phyloP scores from a whole-genome alignment of 371 early-diverging fungal species.

The Lichtheimia ornata region DNA sequence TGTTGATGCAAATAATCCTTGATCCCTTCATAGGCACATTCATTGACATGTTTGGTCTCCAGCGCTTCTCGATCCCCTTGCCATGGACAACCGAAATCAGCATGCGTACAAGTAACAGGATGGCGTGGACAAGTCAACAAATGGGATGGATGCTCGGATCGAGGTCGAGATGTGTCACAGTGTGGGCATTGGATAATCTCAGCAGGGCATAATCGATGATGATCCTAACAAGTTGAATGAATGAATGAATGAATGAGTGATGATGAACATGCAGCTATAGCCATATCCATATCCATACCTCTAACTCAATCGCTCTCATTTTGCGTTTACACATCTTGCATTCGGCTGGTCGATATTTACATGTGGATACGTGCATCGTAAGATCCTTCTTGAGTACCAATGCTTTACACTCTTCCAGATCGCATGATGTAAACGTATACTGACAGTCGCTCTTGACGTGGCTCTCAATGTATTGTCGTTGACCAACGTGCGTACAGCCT shows the following conservation, averaged over 20 bases:
- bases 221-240: slow-evolving; percentile 31
- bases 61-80: slow-evolving; percentile 47
- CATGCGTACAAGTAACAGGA: slow-evolving; percentile 48
- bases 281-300: slow-evolving; percentile 29
- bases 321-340: slow-evolving; percentile 65
- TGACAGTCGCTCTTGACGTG: slow-evolving; percentile 65
- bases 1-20: slow-evolving; percentile 55
- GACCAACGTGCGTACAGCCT: slow-evolving; percentile 63
- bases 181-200: slow-evolving; percentile 61
- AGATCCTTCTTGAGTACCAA: slow-evolving; percentile 60
- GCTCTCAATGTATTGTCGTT: slow-evolving; percentile 56
- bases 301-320: slow-evolving; percentile 44
- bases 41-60: slow-evolving; percentile 35
- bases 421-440: slow-evolving; percentile 57
- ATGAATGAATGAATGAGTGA: too few relatives aligned
- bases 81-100: slow-evolving; percentile 69
- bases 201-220: slow-evolving; percentile 60
- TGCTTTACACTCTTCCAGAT: slow-evolving; percentile 61
- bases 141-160: slow-evolving; percentile 54
- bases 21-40: slow-evolving; percentile 66
- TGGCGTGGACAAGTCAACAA: slow-evolving; percentile 55
- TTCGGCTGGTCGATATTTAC: slow-evolving; percentile 59
- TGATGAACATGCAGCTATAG: too few relatives aligned
- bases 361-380: slow-evolving; percentile 54
- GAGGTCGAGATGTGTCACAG: slow-evolving; percentile 53